A percentile compares a stretch with the other conserved stretches of the same genome.
These are phyloP conservation scores for Elaeis guineensis DNA, from an alignment of 176 grass and related monocot genomes.

Conservation along the genomic window DNA sequence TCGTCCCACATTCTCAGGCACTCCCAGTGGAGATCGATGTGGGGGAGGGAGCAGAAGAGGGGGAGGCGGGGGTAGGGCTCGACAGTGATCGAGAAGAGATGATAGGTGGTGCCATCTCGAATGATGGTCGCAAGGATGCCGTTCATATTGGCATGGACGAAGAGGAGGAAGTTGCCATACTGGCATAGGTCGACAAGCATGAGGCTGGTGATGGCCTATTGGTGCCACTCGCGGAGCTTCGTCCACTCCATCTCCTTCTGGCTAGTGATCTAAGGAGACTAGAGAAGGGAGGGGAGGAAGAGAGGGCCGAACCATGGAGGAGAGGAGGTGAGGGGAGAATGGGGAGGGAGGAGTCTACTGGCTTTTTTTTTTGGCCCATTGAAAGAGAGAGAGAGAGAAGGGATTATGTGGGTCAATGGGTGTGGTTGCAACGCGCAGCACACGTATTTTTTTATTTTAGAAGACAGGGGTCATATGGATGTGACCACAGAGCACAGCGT, in stretches of 20 bases:
- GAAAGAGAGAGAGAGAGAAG: too few relatives aligned
- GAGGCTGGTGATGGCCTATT: slow-evolving; percentile 70
- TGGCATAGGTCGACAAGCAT: slow-evolving; percentile 85
- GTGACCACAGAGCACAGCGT: too few relatives aligned
- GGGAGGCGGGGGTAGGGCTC: neutral
- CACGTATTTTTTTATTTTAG: too few relatives aligned
- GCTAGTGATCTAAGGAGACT: too few relatives aligned
- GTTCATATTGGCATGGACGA: slow-evolving; percentile 75
- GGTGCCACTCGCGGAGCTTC: slow-evolving; percentile 79
- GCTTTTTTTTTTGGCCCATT: too few relatives aligned
- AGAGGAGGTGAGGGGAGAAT: too few relatives aligned
- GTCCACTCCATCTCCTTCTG: slow-evolving; percentile 80
- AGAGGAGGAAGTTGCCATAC: slow-evolving; percentile 80
- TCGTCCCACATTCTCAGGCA: slow-evolving; percentile 66
- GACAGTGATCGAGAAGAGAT: slow-evolving; percentile 4
- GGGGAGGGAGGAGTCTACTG: too few relatives aligned
- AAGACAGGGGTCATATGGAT: too few relatives aligned
- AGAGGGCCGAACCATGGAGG: too few relatives aligned
- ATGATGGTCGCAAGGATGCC: slow-evolving; percentile 56
- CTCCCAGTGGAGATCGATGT: slow-evolving; percentile 40
- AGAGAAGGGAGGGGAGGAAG: too few relatives aligned
- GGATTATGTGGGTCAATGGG: too few relatives aligned
- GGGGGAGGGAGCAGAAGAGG: slow-evolving; percentile 38
- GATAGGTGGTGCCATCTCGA: slow-evolving; percentile 65
- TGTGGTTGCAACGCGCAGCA: too few relatives aligned